Conservation (phyloP, 2,329 filamentous ascomycete species). For the Fusarium sp. region DNA sequence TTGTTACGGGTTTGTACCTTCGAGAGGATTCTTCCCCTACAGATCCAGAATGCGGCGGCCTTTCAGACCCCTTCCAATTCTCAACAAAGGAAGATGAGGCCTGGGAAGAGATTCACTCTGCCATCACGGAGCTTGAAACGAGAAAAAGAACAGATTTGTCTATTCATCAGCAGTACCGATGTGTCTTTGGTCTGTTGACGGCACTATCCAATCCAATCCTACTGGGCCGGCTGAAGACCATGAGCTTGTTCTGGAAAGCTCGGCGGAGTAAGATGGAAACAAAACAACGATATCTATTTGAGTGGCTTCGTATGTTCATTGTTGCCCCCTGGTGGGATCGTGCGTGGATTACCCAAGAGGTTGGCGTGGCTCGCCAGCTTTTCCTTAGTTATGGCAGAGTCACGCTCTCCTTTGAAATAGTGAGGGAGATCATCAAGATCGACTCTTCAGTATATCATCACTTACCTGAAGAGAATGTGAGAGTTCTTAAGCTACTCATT, state of each 20-base stretch:
- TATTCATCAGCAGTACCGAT: conserved; percentile 18
- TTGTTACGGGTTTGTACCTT: too few relatives aligned
- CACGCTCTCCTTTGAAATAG: conserved; percentile 16
- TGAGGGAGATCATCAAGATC: background rate
- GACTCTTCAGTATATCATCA: background rate
- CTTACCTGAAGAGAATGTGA: conserved; percentile 11
- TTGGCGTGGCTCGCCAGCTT: conserved; percentile 19
- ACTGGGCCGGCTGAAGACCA: background rate
- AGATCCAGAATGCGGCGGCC: too few relatives aligned
- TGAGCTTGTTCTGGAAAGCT: background rate
- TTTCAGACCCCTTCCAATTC: conserved; percentile 11
- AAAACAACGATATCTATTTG: conserved; percentile 27
- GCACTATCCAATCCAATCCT: conserved; percentile 12
- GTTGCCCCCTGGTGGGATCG: conserved; percentile 39
- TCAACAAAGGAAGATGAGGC: background rate
- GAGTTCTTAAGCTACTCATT: conserved; percentile 22
- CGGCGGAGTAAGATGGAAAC: background rate
- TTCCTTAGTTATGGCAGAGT: conserved; percentile 24
- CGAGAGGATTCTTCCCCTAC: too few relatives aligned
- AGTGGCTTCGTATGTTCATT: conserved; percentile 33
- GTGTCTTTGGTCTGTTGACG: conserved; percentile 18
- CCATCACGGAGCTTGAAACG: conserved; percentile 10
- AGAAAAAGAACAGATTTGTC: background rate
- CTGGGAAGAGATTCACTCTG: conserved; percentile 8
- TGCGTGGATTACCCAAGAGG: conserved; percentile 39